Evolutionary conservation across 176 grass and related monocot genomes (phyloP), one percentile per base, ranked within the genome.

Genomic region (Hordeum vulgare): DNA sequence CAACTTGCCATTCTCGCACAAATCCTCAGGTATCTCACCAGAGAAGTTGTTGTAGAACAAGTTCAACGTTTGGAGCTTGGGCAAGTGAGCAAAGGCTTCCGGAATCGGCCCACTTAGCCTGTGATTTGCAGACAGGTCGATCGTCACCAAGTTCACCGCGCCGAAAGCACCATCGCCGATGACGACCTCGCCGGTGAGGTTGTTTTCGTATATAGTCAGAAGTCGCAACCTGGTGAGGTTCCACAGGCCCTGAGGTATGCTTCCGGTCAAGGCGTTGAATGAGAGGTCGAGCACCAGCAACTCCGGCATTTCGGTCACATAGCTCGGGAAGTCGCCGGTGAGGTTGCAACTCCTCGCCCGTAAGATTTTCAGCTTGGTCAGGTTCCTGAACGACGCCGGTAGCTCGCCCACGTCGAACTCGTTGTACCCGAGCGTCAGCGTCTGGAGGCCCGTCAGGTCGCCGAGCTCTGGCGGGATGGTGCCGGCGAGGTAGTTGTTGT

Each of bases 171-270:
- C 84, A 3, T 86, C 36, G 44, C 13, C 13, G 8, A 90, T 15
- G 7, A 39, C 45, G 40, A 98, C 26, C 2, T 82, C 42, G 2
- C 89, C 87, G 14, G 77, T 64, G 20, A 93, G 40, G 0, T 54
- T 87, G 71, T 95, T 98, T 0, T 1, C 0, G 7, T 0, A 61
- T 7, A 91, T 3, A 78, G 1, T 12, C 40, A 98, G 61, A 8
- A 0, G 0, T 8, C 77, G 14, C 61, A 98, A 58, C 8, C 78
- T 93, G 34, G 25, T 63, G 7, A 98, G 69, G 64, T 27, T 84
- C 96, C 93, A 93, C 10, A 95, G 14, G 14, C 83, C 80, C 13
- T 82, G 40, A 21, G 94, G 94, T 28, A 97, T 88, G 12, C 67
- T 84, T 33, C 92, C 95, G 5, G 54, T 77, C 4, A 97, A 77